phyloP scores from a whole-genome alignment of 768 basidiomycete genomes.

The Boletus tylopilopsis region DNA sequence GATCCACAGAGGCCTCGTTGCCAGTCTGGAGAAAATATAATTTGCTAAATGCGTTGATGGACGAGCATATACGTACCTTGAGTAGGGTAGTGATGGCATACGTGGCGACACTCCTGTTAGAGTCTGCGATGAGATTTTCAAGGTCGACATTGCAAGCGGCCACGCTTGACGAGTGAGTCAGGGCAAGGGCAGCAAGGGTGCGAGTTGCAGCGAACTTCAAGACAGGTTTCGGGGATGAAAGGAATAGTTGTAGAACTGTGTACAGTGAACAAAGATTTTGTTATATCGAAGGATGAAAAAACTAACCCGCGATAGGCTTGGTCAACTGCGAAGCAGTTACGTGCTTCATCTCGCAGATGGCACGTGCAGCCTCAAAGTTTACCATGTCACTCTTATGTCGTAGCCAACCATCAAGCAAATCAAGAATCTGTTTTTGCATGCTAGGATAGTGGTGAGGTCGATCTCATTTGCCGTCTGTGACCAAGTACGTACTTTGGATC shows the following conservation, averaged over 20 bases:
- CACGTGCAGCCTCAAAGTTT: constrained; percentile 96
- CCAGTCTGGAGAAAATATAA: constrained; percentile 82
- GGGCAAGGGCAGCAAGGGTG: constrained; percentile 84
- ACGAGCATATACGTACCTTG: constrained; percentile 52
- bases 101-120: constrained; percentile 94
- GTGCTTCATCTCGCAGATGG: constrained; percentile 93
- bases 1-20: constrained; percentile 97
- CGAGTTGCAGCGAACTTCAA: constrained; percentile 98
- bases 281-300: background rate
- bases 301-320: constrained; percentile 83
- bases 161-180: constrained; percentile 82
- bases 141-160: constrained; percentile 94
- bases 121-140: constrained; percentile 93
- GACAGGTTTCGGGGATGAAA: constrained; percentile 91
- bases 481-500: constrained; percentile 83
- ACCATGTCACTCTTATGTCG: constrained; percentile 99
- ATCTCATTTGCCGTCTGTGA: background rate
- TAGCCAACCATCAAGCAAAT: constrained; percentile 90
- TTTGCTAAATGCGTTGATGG: background rate
- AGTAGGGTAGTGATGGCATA: constrained; percentile 98
- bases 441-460: constrained; percentile 37
- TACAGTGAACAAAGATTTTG: constrained; percentile 4
- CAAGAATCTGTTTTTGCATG: constrained; percentile 87
- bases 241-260: constrained; percentile 88
- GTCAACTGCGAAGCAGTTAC: constrained; percentile 74